phyloP scores from a whole-genome alignment of 176 grass and related monocot genomes.

The Carex scoparia region DNA sequence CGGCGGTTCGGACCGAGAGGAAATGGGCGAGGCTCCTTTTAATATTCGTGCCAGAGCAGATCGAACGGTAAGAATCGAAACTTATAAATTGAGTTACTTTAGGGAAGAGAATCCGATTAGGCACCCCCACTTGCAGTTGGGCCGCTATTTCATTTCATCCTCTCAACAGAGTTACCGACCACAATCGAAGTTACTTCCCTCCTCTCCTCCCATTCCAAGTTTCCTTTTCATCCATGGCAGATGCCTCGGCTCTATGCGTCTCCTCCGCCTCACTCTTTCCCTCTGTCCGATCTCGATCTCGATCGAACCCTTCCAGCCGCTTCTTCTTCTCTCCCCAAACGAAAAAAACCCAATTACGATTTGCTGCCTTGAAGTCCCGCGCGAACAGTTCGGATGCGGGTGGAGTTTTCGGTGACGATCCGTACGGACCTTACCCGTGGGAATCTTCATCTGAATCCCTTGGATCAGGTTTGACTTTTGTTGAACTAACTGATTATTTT shows the following conservation, averaged over 20 bases:
- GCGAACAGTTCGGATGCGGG: conserved; percentile 38
- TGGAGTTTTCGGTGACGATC: conserved; percentile 48
- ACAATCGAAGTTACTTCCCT: not conserved
- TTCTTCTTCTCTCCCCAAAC: conserved; percentile 21
- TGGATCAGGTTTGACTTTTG: conserved; percentile 23
- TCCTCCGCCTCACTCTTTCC: conserved; percentile 20
- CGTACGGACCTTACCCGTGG: conserved; percentile 90
- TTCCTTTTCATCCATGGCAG: conserved; percentile 39
- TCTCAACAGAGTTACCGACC: not conserved
- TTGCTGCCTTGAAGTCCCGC: conserved; percentile 37
- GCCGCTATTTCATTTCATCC: not conserved
- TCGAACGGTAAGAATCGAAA: too few species aligned
- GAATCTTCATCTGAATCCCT: conserved; percentile 53
- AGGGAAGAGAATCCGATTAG: too few species aligned
- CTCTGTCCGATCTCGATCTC: conserved; percentile 33
- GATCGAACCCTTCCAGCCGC: conserved; percentile 2
- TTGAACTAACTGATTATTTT: not conserved
- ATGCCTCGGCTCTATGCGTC: conserved; percentile 43
- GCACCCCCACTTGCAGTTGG: not conserved
- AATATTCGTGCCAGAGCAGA: too few species aligned
- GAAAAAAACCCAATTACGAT: not conserved
- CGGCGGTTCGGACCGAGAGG: too few species aligned
- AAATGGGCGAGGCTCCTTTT: too few species aligned
- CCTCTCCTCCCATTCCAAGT: not conserved
- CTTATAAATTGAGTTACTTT: too few species aligned